Evolutionary conservation across 495 filamentous ascomycete species (phyloP).

Genomic region (Jackrogersella multiformis): DNA sequence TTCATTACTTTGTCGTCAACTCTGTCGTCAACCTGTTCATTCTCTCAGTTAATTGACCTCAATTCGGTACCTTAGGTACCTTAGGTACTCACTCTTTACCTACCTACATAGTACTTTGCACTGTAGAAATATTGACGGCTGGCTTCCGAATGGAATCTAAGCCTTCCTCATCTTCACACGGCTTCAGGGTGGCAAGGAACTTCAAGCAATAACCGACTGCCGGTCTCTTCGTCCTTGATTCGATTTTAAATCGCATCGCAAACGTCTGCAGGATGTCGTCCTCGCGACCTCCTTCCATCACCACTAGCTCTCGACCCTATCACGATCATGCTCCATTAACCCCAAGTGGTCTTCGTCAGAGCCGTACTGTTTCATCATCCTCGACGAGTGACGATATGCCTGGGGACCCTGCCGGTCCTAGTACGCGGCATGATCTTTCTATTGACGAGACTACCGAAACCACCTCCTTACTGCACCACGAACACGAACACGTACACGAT

Average conservation of each 20-base stretch:
- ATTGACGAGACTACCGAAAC: constrained; percentile 52
- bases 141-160: constrained; percentile 16
- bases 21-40: background rate
- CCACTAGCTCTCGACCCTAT: constrained; percentile 26
- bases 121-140: background rate
- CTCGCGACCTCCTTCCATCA: constrained; percentile 23
- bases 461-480: constrained; percentile 54
- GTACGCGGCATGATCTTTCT: constrained; percentile 19
- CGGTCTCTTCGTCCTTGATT: background rate
- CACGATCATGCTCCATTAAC: constrained; percentile 51
- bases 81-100: background rate
- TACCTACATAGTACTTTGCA: too few relatives aligned
- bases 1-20: constrained; percentile 1
- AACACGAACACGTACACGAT: constrained; percentile 53
- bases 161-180: background rate
- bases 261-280: constrained; percentile 21
- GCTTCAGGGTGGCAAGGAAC: background rate
- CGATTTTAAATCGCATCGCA: background rate
- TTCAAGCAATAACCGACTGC: background rate
- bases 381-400: constrained; percentile 36
- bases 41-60: background rate
- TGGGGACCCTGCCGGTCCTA: constrained; percentile 34
- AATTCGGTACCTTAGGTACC: too few relatives aligned
- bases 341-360: constrained; percentile 57
- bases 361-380: constrained; percentile 52